phyloP scores from a whole-genome alignment of 2,329 filamentous ascomycete genomes.

The Hortaea sp. region DNA sequence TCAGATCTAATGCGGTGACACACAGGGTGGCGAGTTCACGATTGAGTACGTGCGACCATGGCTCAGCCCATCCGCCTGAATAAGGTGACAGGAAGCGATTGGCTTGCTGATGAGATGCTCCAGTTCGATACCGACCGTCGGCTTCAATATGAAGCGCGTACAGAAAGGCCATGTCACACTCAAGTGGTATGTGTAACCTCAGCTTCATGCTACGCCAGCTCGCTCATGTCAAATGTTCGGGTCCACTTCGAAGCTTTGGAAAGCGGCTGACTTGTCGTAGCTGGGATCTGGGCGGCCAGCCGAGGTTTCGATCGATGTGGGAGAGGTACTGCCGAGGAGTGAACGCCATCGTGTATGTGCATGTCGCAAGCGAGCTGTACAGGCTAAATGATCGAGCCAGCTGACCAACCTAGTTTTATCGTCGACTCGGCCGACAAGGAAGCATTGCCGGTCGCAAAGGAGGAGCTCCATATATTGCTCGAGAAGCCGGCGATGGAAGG shows the following conservation, averaged over 20 bases:
- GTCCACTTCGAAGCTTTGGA: not conserved
- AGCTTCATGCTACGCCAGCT: too few relatives aligned
- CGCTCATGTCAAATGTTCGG: too few relatives aligned
- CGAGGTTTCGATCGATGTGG: constrained; percentile 97
- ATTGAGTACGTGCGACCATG: constrained; percentile 67
- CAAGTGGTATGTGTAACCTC: constrained; percentile 55
- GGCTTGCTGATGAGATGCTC: constrained; percentile 27
- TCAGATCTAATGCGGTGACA: constrained; percentile 26
- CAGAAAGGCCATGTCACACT: constrained; percentile 96
- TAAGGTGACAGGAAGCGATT: constrained; percentile 6
- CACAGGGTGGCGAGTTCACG: constrained; percentile 94
- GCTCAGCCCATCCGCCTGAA: constrained; percentile 10
- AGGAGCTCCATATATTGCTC: constrained; percentile 85
- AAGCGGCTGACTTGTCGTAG: constrained; percentile 27
- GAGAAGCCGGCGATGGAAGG: constrained; percentile 73
- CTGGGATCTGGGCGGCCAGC: constrained; percentile 97
- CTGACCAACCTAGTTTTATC: constrained; percentile 56
- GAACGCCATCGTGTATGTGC: constrained; percentile 76
- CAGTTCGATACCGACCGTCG: constrained; percentile 96
- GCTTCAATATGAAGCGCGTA: constrained; percentile 98
- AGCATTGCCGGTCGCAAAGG: constrained; percentile 72
- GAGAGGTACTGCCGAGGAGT: constrained; percentile 96
- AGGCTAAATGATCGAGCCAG: not conserved
- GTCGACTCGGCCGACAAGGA: constrained; percentile 86
- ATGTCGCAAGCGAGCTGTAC: not conserved